A percentile compares a stretch with the other conserved stretches of the same genome.
Evolutionary conservation across 148 eudicot genomes (phyloP).

Genomic region (Selenicereus undatus): DNA sequence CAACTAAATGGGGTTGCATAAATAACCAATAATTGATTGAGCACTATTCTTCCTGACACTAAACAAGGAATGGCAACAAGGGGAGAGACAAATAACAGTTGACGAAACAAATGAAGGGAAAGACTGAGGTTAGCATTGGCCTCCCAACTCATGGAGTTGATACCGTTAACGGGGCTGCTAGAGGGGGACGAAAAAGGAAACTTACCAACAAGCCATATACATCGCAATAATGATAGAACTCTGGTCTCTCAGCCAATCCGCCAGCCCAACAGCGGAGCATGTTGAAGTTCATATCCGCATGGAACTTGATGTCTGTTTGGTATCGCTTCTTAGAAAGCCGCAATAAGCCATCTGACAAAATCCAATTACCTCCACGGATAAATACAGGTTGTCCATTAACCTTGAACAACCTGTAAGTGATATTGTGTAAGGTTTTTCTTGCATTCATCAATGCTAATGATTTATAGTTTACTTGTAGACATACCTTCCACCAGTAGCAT

Average conservation of each 20-base stretch:
- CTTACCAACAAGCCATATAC: slow-evolving; percentile 83
- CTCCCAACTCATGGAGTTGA: neutral
- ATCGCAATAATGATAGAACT: slow-evolving; percentile 92
- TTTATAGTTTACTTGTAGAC: slow-evolving; percentile 2
- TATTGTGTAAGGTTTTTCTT: neutral
- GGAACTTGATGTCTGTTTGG: slow-evolving; percentile 89
- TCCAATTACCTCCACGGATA: slow-evolving; percentile 99
- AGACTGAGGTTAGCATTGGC: too few relatives aligned
- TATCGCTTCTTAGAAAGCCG: slow-evolving; percentile 88
- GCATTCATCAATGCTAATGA: slow-evolving; percentile 5
- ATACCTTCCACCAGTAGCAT: slow-evolving; percentile 94
- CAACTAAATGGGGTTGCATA: neutral
- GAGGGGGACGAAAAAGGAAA: neutral
- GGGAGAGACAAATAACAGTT: neutral
- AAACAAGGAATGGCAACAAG: neutral
- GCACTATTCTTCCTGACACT: neutral
- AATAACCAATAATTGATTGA: neutral
- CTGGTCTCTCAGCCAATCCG: slow-evolving; percentile 96
- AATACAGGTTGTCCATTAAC: slow-evolving; percentile 90
- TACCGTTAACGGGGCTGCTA: neutral
- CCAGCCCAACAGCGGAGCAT: slow-evolving; percentile 99
- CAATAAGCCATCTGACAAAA: slow-evolving; percentile 90
- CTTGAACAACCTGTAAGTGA: slow-evolving; percentile 69
- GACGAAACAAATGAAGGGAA: neutral
- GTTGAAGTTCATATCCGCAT: slow-evolving; percentile 98